Conservation (phyloP, 2,329 filamentous ascomycete species). For the Scedosporium boydii region DNA sequence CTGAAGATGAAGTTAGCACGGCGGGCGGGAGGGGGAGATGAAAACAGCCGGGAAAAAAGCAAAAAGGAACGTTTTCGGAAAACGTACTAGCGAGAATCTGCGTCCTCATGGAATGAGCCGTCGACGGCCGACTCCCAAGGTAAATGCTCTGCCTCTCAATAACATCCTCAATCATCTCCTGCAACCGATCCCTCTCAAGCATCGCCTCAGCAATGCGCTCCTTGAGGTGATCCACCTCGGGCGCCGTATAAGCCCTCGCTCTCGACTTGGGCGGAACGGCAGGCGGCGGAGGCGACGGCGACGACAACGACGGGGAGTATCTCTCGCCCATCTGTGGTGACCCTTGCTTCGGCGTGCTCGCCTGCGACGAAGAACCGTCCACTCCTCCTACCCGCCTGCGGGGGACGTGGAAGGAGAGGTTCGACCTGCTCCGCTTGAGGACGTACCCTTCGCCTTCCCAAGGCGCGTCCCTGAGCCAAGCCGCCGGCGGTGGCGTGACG, state of each 20-base stretch:
- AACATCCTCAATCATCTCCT: slow-evolving; percentile 50
- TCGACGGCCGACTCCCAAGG: slow-evolving; percentile 41
- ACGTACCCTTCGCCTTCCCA: slow-evolving; percentile 24
- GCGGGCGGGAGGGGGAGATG: not conserved
- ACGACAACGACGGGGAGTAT: slow-evolving; percentile 9
- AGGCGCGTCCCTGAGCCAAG: slow-evolving; percentile 21
- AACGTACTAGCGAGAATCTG: slow-evolving; percentile 15
- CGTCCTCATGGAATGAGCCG: slow-evolving; percentile 29
- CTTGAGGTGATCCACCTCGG: slow-evolving; percentile 40
- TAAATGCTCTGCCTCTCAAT: slow-evolving; percentile 53
- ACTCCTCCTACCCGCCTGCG: slow-evolving; percentile 27
- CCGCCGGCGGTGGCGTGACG: slow-evolving; percentile 29
- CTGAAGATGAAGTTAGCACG: slow-evolving; percentile 16
- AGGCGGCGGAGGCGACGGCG: slow-evolving; percentile 17
- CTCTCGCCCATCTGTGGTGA: slow-evolving; percentile 5
- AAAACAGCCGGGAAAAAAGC: not conserved
- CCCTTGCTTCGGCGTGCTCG: not conserved
- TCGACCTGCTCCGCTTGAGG: slow-evolving; percentile 36
- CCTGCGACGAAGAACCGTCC: slow-evolving; percentile 14
- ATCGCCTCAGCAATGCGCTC: slow-evolving; percentile 47
- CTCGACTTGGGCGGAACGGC: slow-evolving; percentile 35
- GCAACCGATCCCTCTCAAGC: slow-evolving; percentile 47
- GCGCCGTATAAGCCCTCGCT: slow-evolving; percentile 33
- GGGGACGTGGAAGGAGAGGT: slow-evolving; percentile 47
- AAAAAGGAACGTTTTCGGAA: not conserved